These are phyloP conservation scores for Aspergillus funiculosus DNA, from an alignment of 495 filamentous ascomycete species.

Conservation along the genomic window DNA sequence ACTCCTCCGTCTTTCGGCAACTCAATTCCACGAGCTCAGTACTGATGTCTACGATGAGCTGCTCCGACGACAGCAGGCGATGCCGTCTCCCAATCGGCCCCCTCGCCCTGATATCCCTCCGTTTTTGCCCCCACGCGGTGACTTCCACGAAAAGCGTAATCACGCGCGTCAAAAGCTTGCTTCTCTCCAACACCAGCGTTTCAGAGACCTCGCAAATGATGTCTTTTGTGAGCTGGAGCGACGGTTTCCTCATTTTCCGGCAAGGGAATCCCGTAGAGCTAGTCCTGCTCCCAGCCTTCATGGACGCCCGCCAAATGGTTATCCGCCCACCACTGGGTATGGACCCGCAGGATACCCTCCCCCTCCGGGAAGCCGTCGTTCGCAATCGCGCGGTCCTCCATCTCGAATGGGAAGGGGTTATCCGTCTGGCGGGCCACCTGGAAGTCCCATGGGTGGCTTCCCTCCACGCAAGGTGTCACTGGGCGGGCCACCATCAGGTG, in stretches of 20 bases:
- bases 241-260: conserved; percentile 76
- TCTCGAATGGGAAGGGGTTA: conserved; percentile 36
- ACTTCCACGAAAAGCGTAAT: conserved; percentile 95
- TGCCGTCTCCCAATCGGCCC: conserved; percentile 48
- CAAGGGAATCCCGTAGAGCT: conserved; percentile 57
- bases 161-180: conserved; percentile 91
- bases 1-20: conserved; percentile 75
- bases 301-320: conserved; percentile 49
- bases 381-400: conserved; percentile 39
- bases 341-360: conserved; percentile 26
- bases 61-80: conserved; percentile 69
- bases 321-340: conserved; percentile 39
- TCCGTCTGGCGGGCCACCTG: conserved; percentile 35
- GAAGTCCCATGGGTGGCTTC: conserved; percentile 33
- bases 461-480: conserved; percentile 44
- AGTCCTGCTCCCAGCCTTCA: conserved; percentile 59
- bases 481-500: conserved; percentile 37
- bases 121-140: conserved; percentile 71
- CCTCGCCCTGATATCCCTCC: conserved; percentile 55
- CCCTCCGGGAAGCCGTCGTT: conserved; percentile 35
- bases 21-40: conserved; percentile 94
- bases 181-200: conserved; percentile 74
- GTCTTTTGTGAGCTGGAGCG: conserved; percentile 93
- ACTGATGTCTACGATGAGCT: conserved; percentile 98
- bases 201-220: conserved; percentile 88